These are phyloP conservation scores for Serendipita vermifera DNA, from an alignment of 768 basidiomycete species.

Conservation along the genomic window DNA sequence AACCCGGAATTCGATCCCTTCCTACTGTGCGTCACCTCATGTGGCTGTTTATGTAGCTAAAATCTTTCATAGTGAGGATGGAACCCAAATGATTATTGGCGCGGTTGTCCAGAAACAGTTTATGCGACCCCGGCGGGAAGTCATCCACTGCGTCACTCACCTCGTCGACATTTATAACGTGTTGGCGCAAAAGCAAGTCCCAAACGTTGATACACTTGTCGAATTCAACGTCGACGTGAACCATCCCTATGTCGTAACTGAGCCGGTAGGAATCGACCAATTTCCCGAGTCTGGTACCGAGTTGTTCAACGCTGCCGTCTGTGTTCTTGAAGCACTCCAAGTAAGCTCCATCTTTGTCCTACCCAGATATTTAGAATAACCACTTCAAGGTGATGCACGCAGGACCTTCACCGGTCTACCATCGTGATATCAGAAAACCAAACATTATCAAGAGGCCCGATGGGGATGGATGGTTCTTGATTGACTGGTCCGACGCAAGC, in stretches of 20 bases:
- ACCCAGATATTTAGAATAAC: background rate
- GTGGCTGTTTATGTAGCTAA: background rate
- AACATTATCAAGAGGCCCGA: slow-evolving; percentile 20
- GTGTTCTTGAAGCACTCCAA: background rate
- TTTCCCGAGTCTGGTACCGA: background rate
- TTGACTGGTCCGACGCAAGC: slow-evolving; percentile 24
- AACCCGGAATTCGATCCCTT: background rate
- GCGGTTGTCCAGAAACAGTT: background rate
- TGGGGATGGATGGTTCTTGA: slow-evolving; percentile 21
- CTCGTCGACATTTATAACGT: background rate
- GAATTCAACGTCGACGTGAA: background rate
- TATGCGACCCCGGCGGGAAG: background rate
- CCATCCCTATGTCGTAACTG: background rate
- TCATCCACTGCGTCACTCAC: background rate
- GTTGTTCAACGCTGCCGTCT: background rate
- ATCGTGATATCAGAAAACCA: slow-evolving; percentile 19
- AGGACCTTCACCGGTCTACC: slow-evolving; percentile 13
- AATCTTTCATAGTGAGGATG: background rate
- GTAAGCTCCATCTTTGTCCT: background rate
- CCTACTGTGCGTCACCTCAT: background rate
- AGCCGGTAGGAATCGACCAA: background rate
- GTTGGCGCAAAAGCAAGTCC: background rate
- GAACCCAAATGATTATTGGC: background rate
- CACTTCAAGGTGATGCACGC: background rate
- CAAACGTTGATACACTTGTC: background rate